Evolutionary conservation across 371 early-diverging fungal genomes (phyloP).

Genomic region (Mortierella sp.): DNA sequence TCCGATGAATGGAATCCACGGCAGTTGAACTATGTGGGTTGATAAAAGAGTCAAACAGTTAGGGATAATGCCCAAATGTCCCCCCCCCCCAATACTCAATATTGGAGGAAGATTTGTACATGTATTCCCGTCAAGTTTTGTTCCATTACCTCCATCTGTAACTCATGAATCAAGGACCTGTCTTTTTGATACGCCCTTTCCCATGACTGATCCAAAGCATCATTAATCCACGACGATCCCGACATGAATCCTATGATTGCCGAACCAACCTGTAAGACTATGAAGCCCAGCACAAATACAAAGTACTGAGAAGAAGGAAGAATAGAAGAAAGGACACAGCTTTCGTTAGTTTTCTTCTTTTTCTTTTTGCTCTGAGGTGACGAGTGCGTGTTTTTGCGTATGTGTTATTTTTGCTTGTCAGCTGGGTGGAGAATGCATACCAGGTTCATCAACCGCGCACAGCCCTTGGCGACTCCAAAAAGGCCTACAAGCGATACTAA

Average conservation of each 20-base stretch:
- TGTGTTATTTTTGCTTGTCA: neutral
- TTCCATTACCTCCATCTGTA: conserved; percentile 34
- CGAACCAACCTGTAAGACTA: conserved; percentile 24
- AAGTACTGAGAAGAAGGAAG: conserved; percentile 31
- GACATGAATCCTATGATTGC: conserved; percentile 27
- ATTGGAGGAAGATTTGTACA: too few relatives aligned
- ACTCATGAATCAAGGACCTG: conserved; percentile 27
- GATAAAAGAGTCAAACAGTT: neutral
- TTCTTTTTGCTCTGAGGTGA: neutral
- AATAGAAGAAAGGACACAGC: conserved; percentile 1
- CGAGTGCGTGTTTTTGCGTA: neutral
- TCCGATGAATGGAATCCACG: conserved; percentile 28
- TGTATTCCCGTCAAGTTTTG: too few relatives aligned
- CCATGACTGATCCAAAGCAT: conserved; percentile 47
- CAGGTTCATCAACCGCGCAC: conserved; percentile 39
- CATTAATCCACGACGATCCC: conserved; percentile 37
- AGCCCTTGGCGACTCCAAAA: conserved; percentile 40
- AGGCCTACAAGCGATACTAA: conserved; percentile 41
- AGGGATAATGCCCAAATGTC: too few relatives aligned
- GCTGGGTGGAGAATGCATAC: conserved; percentile 16
- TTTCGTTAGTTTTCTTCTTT: too few relatives aligned
- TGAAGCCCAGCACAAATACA: conserved; percentile 35
- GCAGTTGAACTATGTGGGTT: conserved; percentile 25
- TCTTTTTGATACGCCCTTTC: conserved; percentile 35
- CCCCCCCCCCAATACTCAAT: too few relatives aligned